These are phyloP conservation scores for Penicillium paradoxum DNA, from an alignment of 495 filamentous ascomycete genomes.

Conservation along the genomic window DNA sequence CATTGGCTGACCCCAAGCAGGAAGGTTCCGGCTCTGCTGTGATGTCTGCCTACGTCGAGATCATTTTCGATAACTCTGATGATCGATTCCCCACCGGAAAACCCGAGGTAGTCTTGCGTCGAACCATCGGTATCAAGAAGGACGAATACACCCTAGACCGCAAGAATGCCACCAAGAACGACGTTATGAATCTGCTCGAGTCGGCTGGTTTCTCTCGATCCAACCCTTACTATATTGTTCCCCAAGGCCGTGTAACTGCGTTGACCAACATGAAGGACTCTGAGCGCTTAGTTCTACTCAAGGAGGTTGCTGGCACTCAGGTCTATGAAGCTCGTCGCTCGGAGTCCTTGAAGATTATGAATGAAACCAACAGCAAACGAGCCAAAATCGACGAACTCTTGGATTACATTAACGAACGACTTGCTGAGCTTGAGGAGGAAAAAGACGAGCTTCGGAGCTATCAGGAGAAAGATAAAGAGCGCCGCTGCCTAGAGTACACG, in stretches of 20 bases:
- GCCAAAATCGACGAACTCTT: constrained; percentile 90
- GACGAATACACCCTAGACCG: constrained; percentile 96
- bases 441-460: constrained; percentile 90
- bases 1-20: constrained; percentile 33
- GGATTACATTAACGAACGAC: constrained; percentile 82
- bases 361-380: constrained; percentile 90
- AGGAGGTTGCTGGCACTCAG: constrained; percentile 95
- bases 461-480: constrained; percentile 91
- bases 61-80: constrained; percentile 97
- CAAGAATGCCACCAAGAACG: constrained; percentile 90
- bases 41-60: constrained; percentile 98
- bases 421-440: constrained; percentile 89
- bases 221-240: constrained; percentile 99
- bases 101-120: constrained; percentile 80
- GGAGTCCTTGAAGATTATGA: constrained; percentile 94
- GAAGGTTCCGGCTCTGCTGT: constrained; percentile 96
- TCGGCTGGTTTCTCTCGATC: constrained; percentile 94
- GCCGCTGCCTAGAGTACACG: constrained; percentile 87
- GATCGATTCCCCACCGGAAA: constrained; percentile 94
- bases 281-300: constrained; percentile 81
- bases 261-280: constrained; percentile 98
- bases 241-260: constrained; percentile 90
- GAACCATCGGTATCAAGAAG: constrained; percentile 96
- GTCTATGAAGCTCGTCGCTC: constrained; percentile 88
- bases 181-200: constrained; percentile 94